phyloP scores from a whole-genome alignment of 768 basidiomycete genomes.

The Postia placenta region DNA sequence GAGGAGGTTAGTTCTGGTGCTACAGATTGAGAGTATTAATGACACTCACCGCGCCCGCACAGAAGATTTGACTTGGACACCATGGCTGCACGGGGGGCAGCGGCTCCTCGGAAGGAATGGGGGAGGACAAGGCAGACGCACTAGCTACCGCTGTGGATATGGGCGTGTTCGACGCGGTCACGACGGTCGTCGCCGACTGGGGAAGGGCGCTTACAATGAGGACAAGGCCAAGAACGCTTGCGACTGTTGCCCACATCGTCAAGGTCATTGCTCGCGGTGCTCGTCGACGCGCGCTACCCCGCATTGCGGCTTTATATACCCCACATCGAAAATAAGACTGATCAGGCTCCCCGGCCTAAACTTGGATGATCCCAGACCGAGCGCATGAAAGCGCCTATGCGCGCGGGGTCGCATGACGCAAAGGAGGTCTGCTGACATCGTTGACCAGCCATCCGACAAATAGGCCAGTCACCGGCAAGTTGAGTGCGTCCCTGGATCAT shows the following conservation, averaged over 20 bases:
- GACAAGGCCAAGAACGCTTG: background rate
- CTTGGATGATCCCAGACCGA: too few relatives aligned
- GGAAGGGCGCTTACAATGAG: constrained; percentile 1
- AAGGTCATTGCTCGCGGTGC: background rate
- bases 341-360: too few relatives aligned
- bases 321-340: too few relatives aligned
- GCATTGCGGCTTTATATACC: too few relatives aligned
- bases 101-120: constrained; percentile 60
- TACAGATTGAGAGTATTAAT: background rate
- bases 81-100: constrained; percentile 67
- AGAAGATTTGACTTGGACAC: constrained; percentile 77
- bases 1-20: background rate
- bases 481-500: too few relatives aligned
- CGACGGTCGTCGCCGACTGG: background rate
- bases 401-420: too few relatives aligned
- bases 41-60: constrained; percentile 61
- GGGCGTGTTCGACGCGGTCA: constrained; percentile 31
- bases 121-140: constrained; percentile 48
- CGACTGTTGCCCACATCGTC: background rate
- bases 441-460: too few relatives aligned
- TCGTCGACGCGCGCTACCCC: background rate
- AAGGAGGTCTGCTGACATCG: too few relatives aligned
- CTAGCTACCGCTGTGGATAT: constrained; percentile 60
- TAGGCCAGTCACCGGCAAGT: too few relatives aligned
- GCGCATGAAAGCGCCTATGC: too few relatives aligned